Evolutionary conservation across 2,329 filamentous ascomycete genomes (phyloP).

Genomic region (Penicillium sp.): DNA sequence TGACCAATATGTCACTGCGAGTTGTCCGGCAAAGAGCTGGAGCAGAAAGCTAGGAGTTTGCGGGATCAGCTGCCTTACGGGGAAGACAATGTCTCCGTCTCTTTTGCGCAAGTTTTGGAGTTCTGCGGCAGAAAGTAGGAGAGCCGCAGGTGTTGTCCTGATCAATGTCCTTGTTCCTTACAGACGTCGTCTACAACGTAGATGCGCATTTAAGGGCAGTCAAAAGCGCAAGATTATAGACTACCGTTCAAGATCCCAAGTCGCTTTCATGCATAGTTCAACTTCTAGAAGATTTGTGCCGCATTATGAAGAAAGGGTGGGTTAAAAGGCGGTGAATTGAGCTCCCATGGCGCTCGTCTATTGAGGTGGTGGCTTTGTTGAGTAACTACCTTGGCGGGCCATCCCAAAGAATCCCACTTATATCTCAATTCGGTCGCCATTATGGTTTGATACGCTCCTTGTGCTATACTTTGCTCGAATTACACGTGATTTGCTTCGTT

Average conservation of each 20-base stretch:
- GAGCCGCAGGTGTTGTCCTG: too few relatives aligned
- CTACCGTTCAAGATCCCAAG: too few relatives aligned
- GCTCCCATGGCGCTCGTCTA: too few relatives aligned
- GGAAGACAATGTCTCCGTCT: neutral
- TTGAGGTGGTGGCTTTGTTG: too few relatives aligned
- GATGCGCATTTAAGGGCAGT: too few relatives aligned
- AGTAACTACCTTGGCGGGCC: slow-evolving; percentile 14
- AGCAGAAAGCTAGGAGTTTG: neutral
- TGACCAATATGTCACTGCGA: slow-evolving; percentile 35
- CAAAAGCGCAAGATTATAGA: too few relatives aligned
- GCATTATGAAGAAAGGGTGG: neutral
- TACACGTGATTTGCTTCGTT: neutral
- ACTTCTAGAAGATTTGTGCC: neutral
- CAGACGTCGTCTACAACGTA: neutral
- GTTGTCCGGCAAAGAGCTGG: neutral
- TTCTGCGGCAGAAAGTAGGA: slow-evolving; percentile 4
- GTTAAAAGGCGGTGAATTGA: neutral
- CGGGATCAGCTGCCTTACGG: neutral
- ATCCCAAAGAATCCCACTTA: slow-evolving; percentile 10
- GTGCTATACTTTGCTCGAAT: neutral
- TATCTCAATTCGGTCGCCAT: slow-evolving; percentile 1
- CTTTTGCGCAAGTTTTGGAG: neutral
- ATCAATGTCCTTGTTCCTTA: too few relatives aligned
- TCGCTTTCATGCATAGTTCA: too few relatives aligned
- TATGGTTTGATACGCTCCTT: slow-evolving; percentile 16